Base-by-base conservation (phyloP, 352 stramenopile genomes). In the Pilasporangium apinafurcum region DNA sequence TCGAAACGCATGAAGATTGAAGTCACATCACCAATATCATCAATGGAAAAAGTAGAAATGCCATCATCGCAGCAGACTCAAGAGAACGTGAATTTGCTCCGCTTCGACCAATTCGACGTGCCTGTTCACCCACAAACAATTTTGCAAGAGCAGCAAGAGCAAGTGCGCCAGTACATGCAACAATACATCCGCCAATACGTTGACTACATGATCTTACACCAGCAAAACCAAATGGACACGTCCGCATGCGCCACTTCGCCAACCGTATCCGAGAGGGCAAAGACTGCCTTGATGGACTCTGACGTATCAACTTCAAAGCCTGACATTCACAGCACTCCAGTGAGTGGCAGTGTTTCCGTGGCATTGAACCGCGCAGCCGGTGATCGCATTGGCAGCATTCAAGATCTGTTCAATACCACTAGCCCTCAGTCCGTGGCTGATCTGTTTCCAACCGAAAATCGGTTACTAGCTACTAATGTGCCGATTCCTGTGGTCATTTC, bases 351-450 rank as follows among this genome's bases (percentile, higher is more conserved):
- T n/a, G 59, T 86, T 0, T 70, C 71, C 1, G 71, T 65, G 2
- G 54, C 85, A 13, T 52, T 47, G 34, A 68, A 56, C 30, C 59
- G 59, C n/a, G 59, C 68, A 3, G 57, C 56, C 2, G 53, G 48
- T 9, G 63, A 68, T 16, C 53, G 69, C 16, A 68, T 61, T 24
- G 65, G 66, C 27, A 83, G 62, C 18, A 72, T 86, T 24, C 68
- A 86, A 52, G 67, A 88, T n/a, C 43, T 84, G 29, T 45, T 89
- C 8, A 72, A 54, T 30, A 65, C 65, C 1, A 80, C 83, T 24
- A 90, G 77, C 37, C 77, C 80, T 16, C 80, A 92, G 59, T 86
- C 69, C 6, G 77, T 92, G 8, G 60, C 67, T 5, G 65, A 82
- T 3, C 22, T 57, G 16, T 25, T 49, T 10, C 9, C 43, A 4